phyloP scores from a whole-genome alignment of 2,329 filamentous ascomycete species.

The Pezizomycotina sp. region DNA sequence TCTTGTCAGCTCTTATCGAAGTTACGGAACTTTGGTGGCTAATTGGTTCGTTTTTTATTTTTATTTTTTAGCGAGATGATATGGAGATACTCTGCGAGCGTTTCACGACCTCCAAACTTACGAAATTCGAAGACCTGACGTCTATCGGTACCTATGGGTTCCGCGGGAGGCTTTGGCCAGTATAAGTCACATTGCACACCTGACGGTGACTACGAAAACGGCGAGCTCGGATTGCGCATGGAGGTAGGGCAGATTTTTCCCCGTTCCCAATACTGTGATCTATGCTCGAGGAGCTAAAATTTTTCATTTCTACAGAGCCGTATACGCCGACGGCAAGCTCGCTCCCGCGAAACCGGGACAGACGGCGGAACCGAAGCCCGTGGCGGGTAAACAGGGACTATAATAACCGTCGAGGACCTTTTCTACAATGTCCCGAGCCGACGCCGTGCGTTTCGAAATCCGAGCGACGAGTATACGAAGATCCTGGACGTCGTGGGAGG shows the following conservation, averaged over 20 bases:
- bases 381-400: constrained; percentile 79
- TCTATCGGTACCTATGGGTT: constrained; percentile 96
- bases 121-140: constrained; percentile 77
- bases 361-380: constrained; percentile 66
- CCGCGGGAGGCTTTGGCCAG: constrained; percentile 89
- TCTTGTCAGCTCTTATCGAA: neutral
- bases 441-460: constrained; percentile 72
- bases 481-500: constrained; percentile 88
- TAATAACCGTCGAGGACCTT: constrained; percentile 89
- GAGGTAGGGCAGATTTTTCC: constrained; percentile 30
- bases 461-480: constrained; percentile 92
- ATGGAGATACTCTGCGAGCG: constrained; percentile 81
- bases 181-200: constrained; percentile 94
- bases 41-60: neutral
- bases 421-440: constrained; percentile 93
- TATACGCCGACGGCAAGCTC: constrained; percentile 70
- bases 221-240: constrained; percentile 75
- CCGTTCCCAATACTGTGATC: neutral
- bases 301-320: constrained; percentile 43
- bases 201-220: constrained; percentile 87
- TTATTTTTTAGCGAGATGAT: constrained; percentile 56
- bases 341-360: constrained; percentile 76
- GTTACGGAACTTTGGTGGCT: neutral
- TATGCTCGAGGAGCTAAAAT: neutral
- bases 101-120: constrained; percentile 92